Conservation (phyloP, 805 yeast species). For the Cyberlindnera mrakii region DNA sequence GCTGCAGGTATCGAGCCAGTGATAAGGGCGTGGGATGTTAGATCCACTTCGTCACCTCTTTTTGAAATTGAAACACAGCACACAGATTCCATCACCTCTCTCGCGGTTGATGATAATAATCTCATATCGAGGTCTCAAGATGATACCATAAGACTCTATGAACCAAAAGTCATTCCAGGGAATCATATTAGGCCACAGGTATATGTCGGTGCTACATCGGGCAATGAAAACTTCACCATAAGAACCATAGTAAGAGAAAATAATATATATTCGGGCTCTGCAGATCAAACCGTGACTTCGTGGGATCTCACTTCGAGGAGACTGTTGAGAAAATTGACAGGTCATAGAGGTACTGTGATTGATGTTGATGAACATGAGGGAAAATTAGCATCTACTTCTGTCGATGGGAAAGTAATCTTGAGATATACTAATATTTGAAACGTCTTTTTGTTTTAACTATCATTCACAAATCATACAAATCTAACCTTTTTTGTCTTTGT, state of each 20-base stretch:
- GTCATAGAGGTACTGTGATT: conserved; percentile 57
- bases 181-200: conserved; percentile 38
- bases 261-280: conserved; percentile 55
- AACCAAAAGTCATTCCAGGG: conserved; percentile 32
- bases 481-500: conserved; percentile 7
- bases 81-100: conserved; percentile 49
- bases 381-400: conserved; percentile 42
- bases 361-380: conserved; percentile 49
- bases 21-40: conserved; percentile 52
- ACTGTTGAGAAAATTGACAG: conserved; percentile 42
- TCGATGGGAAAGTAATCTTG: conserved; percentile 51
- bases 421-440: conserved; percentile 24
- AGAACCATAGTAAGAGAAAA: conserved; percentile 38
- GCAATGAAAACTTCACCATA: conserved; percentile 45
- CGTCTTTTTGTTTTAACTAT: not conserved
- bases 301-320: conserved; percentile 56
- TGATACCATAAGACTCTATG: conserved; percentile 51
- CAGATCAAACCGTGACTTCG: conserved; percentile 47
- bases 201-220: conserved; percentile 54
- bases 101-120: conserved; percentile 42
- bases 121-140: conserved; percentile 50
- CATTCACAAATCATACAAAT: conserved; percentile 1
- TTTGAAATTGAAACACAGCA: conserved; percentile 43
- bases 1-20: conserved; percentile 66
- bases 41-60: conserved; percentile 34